Conservation (phyloP, 208 protist species). For the Leishmania tarentolae region DNA sequence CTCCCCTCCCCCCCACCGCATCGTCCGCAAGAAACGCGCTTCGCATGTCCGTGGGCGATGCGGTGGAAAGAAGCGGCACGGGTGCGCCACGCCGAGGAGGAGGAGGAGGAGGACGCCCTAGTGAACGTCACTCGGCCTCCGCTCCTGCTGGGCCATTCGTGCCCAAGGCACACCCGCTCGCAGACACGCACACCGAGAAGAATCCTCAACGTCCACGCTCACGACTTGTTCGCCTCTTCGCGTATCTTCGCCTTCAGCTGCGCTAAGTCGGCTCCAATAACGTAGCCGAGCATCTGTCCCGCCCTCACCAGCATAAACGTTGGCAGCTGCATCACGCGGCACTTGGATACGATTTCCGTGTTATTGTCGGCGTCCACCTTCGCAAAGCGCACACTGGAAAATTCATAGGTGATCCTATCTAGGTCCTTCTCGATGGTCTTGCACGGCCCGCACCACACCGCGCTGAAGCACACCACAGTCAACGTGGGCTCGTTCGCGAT, state of each 20-base stretch:
- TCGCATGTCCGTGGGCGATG: no score
- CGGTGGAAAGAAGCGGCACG: not conserved
- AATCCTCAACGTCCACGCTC: not conserved
- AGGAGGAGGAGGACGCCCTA: not conserved
- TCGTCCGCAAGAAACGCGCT: no score
- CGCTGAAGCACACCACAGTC: constrained; percentile 79
- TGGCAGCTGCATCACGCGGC: constrained; percentile 72
- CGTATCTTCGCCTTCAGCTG: constrained; percentile 68
- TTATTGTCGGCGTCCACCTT: constrained; percentile 85
- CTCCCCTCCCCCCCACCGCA: not conserved
- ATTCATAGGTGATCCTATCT: constrained; percentile 80
- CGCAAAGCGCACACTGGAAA: constrained; percentile 68
- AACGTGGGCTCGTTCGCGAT: constrained; percentile 56
- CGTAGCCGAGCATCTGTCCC: constrained; percentile 61
- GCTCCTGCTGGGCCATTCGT: not conserved
- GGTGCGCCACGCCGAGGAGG: not conserved
- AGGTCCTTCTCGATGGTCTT: constrained; percentile 75
- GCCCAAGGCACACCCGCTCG: not conserved
- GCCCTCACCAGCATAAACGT: constrained; percentile 78
- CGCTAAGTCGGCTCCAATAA: constrained; percentile 78
- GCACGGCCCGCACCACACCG: constrained; percentile 84
- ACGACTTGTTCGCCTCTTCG: constrained; percentile 33
- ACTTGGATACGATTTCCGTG: constrained; percentile 78
- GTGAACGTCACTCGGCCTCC: not conserved
- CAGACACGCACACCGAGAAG: not conserved